Percentiles rank a stretch among this genome's conserved stretches.
phyloP scores from a whole-genome alignment of 495 filamentous ascomycete genomes.

The Hypoxylon cercidicola region DNA sequence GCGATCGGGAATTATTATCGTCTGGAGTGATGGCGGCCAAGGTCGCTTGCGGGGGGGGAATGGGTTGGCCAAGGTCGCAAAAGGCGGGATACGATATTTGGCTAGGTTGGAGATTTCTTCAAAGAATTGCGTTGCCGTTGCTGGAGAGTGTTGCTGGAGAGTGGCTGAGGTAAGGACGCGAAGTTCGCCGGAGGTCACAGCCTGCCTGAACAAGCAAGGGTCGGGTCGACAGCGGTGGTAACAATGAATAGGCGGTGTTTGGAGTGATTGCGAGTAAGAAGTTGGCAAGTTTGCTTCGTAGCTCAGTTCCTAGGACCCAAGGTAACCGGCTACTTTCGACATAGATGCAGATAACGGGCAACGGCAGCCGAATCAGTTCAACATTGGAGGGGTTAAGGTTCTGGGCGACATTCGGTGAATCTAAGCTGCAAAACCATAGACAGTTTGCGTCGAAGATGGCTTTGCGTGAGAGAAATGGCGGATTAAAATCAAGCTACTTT shows the following conservation, averaged over 20 bases:
- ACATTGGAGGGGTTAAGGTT: slow-evolving; percentile 32
- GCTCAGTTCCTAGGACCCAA: slow-evolving; percentile 12
- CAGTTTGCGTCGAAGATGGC: slow-evolving; percentile 14
- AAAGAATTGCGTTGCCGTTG: slow-evolving; percentile 25
- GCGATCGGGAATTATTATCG: slow-evolving; percentile 11
- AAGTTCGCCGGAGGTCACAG: slow-evolving; percentile 31
- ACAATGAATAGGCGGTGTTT: slow-evolving; percentile 6
- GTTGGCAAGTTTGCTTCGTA: slow-evolving; percentile 18
- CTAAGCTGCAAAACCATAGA: not conserved
- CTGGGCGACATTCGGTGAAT: slow-evolving; percentile 22
- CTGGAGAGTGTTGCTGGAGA: slow-evolving; percentile 10
- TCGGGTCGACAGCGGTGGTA: slow-evolving; percentile 9
- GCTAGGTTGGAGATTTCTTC: slow-evolving; percentile 10
- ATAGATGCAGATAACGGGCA: slow-evolving; percentile 6
- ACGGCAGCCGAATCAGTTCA: slow-evolving; percentile 17
- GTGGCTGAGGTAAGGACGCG: slow-evolving; percentile 39
- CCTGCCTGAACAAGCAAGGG: slow-evolving; percentile 20
- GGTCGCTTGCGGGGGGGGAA: slow-evolving; percentile 14
- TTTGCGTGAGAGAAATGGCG: not conserved
- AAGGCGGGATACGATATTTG: slow-evolving; percentile 26
- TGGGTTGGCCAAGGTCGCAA: slow-evolving; percentile 12
- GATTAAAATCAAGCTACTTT: not conserved
- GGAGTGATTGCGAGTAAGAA: slow-evolving; percentile 12
- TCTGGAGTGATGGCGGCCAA: slow-evolving; percentile 4
- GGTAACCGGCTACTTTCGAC: not conserved